A percentile compares a stretch with the other conserved stretches of the same genome.
Conservation (phyloP, 768 basidiomycete genomes). For the Trametes cubensis region DNA sequence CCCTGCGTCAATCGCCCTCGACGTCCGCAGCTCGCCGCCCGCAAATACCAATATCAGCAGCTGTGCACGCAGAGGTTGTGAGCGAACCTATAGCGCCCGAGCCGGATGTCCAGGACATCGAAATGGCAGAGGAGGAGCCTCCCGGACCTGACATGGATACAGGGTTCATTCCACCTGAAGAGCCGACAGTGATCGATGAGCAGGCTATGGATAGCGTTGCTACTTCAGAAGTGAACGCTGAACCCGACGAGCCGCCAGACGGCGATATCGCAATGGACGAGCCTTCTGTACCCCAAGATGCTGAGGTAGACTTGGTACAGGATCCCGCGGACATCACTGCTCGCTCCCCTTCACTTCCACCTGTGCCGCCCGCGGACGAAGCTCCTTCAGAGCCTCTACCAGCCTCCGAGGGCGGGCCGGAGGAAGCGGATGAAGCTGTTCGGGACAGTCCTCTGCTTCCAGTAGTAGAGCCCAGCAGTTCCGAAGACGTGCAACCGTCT, state of each 20-base stretch:
- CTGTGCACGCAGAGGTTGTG: background rate
- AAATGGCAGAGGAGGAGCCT: slow-evolving; percentile 2
- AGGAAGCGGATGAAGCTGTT: too few relatives aligned
- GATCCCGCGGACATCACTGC: too few relatives aligned
- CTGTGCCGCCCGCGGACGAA: too few relatives aligned
- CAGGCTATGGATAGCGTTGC: background rate
- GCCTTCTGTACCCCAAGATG: background rate
- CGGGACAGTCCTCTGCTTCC: too few relatives aligned
- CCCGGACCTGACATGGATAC: background rate
- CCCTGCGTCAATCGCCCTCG: background rate
- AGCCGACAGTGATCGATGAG: background rate
- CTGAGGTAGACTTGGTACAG: too few relatives aligned
- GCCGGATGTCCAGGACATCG: background rate
- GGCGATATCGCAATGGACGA: background rate
- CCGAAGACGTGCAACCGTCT: too few relatives aligned
- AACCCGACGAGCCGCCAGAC: background rate
- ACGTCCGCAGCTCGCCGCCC: background rate
- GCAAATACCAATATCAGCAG: background rate
- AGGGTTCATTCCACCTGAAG: background rate
- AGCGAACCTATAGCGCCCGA: too few relatives aligned
- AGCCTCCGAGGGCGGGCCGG: too few relatives aligned
- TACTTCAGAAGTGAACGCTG: background rate
- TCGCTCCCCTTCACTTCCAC: too few relatives aligned
- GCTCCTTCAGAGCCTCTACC: too few relatives aligned
- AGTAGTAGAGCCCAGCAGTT: too few relatives aligned